Evolutionary conservation across 1,284 basidiomycete genomes (phyloP).

Genomic region (Schizopora paradoxa): DNA sequence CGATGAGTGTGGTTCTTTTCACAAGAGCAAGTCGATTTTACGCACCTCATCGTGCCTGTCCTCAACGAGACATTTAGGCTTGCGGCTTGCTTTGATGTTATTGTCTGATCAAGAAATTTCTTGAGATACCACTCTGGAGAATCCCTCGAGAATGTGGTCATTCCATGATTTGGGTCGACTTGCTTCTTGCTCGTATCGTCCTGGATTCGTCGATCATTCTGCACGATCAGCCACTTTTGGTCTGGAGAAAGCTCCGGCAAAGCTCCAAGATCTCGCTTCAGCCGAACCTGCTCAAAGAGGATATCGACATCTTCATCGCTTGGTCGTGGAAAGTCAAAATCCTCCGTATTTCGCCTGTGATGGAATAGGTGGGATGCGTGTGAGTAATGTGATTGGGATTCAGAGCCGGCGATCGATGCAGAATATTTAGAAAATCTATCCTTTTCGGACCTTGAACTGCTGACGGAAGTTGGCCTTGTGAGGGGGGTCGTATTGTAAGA

Average conservation of each 20-base stretch:
- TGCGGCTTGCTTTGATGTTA: constrained; percentile 76
- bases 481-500: constrained; percentile 28
- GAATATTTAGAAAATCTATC: constrained; percentile 58
- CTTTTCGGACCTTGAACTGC: constrained; percentile 54
- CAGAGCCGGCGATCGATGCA: constrained; percentile 47
- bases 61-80: constrained; percentile 79
- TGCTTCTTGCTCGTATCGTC: constrained; percentile 59
- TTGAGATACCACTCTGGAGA: constrained; percentile 87
- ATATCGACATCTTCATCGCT: constrained; percentile 70
- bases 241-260: constrained; percentile 63
- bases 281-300: constrained; percentile 72
- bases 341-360: constrained; percentile 47
- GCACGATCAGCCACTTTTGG: constrained; percentile 92
- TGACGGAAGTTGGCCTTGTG: constrained; percentile 46
- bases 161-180: constrained; percentile 45
- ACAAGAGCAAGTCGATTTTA: constrained; percentile 27
- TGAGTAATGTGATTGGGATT: constrained; percentile 46
- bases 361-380: constrained; percentile 52
- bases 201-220: constrained; percentile 67
- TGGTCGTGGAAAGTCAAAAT: constrained; percentile 73
- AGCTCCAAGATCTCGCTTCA: constrained; percentile 59
- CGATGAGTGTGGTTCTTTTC: constrained; percentile 5
- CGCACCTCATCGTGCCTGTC: constrained; percentile 75
- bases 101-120: constrained; percentile 83
- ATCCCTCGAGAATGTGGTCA: constrained; percentile 48